phyloP scores from a whole-genome alignment of 2,329 filamentous ascomycete genomes.

The Sclerotinia minor region DNA sequence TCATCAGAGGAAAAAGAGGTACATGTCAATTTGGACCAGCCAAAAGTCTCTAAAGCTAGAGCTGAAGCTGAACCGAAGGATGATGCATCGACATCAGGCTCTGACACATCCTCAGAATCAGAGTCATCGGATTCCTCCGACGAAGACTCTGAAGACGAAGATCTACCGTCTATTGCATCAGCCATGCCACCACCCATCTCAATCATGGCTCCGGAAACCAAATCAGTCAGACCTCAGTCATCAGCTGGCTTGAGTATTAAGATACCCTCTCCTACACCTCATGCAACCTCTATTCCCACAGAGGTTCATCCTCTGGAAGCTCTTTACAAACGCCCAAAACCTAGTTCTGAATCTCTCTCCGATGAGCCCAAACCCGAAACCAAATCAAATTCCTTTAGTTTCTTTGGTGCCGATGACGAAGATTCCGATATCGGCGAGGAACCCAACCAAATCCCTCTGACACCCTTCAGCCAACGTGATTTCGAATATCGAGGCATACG shows the following conservation, averaged over 20 bases:
- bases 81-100: conserved; percentile 22
- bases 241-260: conserved; percentile 58
- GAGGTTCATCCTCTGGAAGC: conserved; percentile 82
- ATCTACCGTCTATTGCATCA: conserved; percentile 26
- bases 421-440: conserved; percentile 46
- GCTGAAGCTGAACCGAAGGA: conserved; percentile 13
- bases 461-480: conserved; percentile 80
- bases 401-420: conserved; percentile 64
- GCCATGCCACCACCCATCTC: conserved; percentile 14
- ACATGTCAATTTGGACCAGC: not conserved
- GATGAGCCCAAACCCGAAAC: conserved; percentile 36
- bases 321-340: conserved; percentile 76
- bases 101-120: conserved; percentile 35
- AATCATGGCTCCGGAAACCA: conserved; percentile 21
- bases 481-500: conserved; percentile 72
- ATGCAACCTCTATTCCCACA: conserved; percentile 46
- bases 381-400: conserved; percentile 65
- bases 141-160: conserved; percentile 18
- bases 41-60: conserved; percentile 14
- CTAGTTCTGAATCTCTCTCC: conserved; percentile 39
- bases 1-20: not conserved
- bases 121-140: conserved; percentile 29
- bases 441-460: conserved; percentile 61
- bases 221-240: conserved; percentile 39
- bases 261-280: conserved; percentile 45